Base-by-base conservation (phyloP, 1,284 basidiomycete genomes). In the Cryptococcus floricola region DNA sequence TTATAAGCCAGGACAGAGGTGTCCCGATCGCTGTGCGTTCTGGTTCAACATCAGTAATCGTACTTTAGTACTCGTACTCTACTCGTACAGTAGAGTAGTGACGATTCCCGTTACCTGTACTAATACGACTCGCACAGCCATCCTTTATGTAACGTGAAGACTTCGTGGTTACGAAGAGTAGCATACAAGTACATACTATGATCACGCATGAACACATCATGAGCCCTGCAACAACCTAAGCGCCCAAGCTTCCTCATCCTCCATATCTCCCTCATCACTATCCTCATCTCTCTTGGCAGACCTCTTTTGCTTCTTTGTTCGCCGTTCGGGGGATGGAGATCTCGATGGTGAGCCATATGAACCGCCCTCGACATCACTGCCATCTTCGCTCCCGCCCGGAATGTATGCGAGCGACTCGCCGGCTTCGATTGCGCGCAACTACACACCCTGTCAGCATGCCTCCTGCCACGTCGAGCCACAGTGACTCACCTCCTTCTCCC, bases 401-500 rank as follows among this genome's bases (percentile, higher is more conserved):
- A 68, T 43, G 34, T 62, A 52, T 9, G 64, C 66, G 25, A 67
- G 48, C 25, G 51, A 39, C 49, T 52, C 65, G 31, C 38, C 28
- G 37, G 50, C 52, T 25, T 42, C 48, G 31, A 55, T 49, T 16
- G 42, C 38, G 13, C 56, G 55, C 23, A 50, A 19, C 59, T 60
- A 31, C 5, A 39, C n/a, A 18, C 8, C 31, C 13, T 44, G 27
- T 44, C 27, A 53, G 23, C n/a, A 4, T 10, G 23, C n/a, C 6
- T n/a, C 12, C 5, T 48, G 16, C 5, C 9, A 51, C 16, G 34
- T 43, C 16, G 18, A 52, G 31, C 10, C 31, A 34, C 13, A 1
- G 2, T 2, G 1, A 67, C 75, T 68, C 57, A 78, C 80, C 67
- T 85, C 87, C 39, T 81, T 82, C 64, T 94, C 91, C 58, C 88